Conservation (phyloP, 208 protist species). For the Herpetomonas samuelpessoai region DNA sequence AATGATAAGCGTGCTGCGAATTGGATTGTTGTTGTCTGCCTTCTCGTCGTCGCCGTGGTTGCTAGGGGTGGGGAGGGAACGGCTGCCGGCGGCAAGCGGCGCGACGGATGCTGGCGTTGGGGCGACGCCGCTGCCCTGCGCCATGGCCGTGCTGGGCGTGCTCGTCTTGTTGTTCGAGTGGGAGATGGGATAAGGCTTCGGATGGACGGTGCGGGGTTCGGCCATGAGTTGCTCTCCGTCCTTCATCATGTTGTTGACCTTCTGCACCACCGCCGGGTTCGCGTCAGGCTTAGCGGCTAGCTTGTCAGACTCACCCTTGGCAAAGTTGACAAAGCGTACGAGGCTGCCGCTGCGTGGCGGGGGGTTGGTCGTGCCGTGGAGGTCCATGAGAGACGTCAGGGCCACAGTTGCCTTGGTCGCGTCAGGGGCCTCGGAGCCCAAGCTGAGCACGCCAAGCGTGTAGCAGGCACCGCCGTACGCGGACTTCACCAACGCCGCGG, state of each 20-base stretch:
- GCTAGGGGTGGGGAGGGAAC: background rate
- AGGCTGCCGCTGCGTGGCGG: conserved; percentile 61
- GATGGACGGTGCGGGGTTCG: conserved; percentile 31
- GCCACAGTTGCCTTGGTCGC: conserved; percentile 14
- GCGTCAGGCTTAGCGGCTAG: conserved; percentile 30
- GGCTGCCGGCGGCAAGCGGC: background rate
- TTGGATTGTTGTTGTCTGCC: conserved; percentile 18
- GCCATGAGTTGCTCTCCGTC: conserved; percentile 42
- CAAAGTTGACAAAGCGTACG: conserved; percentile 43
- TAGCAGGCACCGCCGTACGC: conserved; percentile 48
- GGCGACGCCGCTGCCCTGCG: conserved; percentile 13
- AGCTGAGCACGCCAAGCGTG: conserved; percentile 32
- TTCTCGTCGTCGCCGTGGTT: conserved; percentile 1
- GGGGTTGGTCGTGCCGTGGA: conserved; percentile 31
- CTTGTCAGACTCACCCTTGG: conserved; percentile 40
- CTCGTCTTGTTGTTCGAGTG: conserved; percentile 13
- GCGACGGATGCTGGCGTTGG: background rate
- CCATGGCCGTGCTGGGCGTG: conserved; percentile 8
- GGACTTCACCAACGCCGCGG: conserved; percentile 32
- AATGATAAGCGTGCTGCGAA: conserved; percentile 27
- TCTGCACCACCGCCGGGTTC: conserved; percentile 29
- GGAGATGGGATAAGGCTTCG: conserved; percentile 40
- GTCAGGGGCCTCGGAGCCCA: conserved; percentile 20
- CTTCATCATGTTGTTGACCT: conserved; percentile 42
- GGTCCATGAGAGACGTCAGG: conserved; percentile 18